These are phyloP conservation scores for Fusarium citri DNA, from an alignment of 2,329 filamentous ascomycete genomes.

Conservation along the genomic window DNA sequence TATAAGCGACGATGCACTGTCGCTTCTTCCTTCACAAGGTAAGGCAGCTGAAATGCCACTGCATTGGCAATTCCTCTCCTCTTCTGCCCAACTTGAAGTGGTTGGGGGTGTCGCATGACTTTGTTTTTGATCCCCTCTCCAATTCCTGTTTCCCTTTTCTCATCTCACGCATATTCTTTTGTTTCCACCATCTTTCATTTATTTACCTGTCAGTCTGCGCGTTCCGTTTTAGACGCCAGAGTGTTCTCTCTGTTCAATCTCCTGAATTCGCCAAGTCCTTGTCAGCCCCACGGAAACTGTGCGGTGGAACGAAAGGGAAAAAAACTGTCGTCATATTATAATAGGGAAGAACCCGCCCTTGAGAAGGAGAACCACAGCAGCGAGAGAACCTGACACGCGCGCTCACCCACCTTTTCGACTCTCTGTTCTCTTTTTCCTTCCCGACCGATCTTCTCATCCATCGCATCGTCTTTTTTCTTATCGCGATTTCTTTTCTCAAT, in stretches of 20 bases:
- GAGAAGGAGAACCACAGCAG: slow-evolving; percentile 4
- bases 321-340: slow-evolving; percentile 36
- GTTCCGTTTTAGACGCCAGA: not conserved
- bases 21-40: not conserved
- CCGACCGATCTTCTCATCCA: not conserved
- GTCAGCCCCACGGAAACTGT: slow-evolving; percentile 20
- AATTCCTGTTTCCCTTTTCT: slow-evolving; percentile 1
- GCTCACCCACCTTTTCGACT: slow-evolving; percentile 8
- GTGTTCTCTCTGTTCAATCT: not conserved
- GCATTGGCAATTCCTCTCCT: not conserved
- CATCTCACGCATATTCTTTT: not conserved
- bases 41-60: slow-evolving; percentile 24
- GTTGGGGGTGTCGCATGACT: slow-evolving; percentile 37
- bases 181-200: not conserved
- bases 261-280: slow-evolving; percentile 26
- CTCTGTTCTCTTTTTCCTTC: slow-evolving; percentile 5
- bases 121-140: slow-evolving; percentile 12
- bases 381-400: slow-evolving; percentile 1
- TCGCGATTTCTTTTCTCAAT: slow-evolving; percentile 14
- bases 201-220: too few species aligned
- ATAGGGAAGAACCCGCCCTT: slow-evolving; percentile 25
- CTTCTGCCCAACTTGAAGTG: slow-evolving; percentile 5
- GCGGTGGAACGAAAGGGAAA: not conserved
- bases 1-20: slow-evolving; percentile 18
- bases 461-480: slow-evolving; percentile 15